Base-by-base conservation (phyloP, 2,329 filamentous ascomycete species). In the Pseudovirgaria hyperparasitica region DNA sequence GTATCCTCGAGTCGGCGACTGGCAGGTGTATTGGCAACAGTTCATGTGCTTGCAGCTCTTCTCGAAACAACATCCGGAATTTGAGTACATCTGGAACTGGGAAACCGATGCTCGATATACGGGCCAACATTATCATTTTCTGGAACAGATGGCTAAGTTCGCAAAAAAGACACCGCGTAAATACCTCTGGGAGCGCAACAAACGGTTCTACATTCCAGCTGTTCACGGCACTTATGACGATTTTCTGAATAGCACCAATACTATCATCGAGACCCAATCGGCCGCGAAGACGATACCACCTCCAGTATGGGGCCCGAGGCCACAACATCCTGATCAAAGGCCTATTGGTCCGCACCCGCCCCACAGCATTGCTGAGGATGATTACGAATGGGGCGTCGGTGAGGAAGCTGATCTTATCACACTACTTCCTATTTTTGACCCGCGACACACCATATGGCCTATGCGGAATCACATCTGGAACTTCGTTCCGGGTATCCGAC, bases 381-480 rank as follows among this genome's bases (percentile, higher is more conserved):
- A 76, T 38, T 85, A 86, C 48, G 54, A 65, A 26, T 94, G 87
- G 86, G 87, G 87, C 17, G 79, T 90, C 1, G 81, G 72, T 28
- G 87, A 94, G 53, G 80, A 92, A 32, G 85, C 87, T 8, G 87
- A 96, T 51, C 70, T 92, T 39, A 87, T 96, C 46, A 82, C 85
- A 0, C 73, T 96, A 34, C 90, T 86, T 46, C 87, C 87, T 7
- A 74, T 96, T 36, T 96, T 87, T 56, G 80, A 96, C 46, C 86
- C 87, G 0, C 76, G 82, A 19, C 74, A 79, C 33, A 94, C 86
- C 1, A 82, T 72, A 1, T 96, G 87, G 87, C 53, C 52, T 12
- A 60, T 56, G 46, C 55, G 56, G 23, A 52, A 62, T 44, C 60
- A 62, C 28, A 60, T 63, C 45, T 63, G 57, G 57, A 63, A 63